Base-by-base conservation (phyloP, 2,329 filamentous ascomycete species). In the Nemania sp. region DNA sequence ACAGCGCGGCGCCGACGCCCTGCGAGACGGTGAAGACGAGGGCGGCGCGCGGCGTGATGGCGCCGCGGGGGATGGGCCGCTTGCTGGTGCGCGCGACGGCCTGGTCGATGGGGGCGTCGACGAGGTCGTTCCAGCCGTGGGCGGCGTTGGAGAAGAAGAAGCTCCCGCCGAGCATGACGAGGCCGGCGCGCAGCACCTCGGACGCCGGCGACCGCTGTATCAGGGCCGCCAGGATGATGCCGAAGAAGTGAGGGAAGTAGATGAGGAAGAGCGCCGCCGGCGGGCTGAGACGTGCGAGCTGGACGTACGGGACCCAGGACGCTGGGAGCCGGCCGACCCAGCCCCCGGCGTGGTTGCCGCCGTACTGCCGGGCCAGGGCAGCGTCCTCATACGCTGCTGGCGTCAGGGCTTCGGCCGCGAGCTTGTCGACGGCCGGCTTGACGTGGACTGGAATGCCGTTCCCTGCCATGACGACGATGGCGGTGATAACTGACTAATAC, bases 61-160 rank as follows among this genome's bases (percentile, higher is more conserved):
- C 74, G 4, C 75, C 74, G 29, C 74, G 68, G 1, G 72, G 67
- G 40, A 77, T 75, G 18, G 74, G 74, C 0, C 75, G 71, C 17
- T 64, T 68, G 42, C 65, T 66, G 9, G 72, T 74, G 37, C 74
- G 73, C 2, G 68, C 47, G 20, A 76, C 67, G 29, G 65, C 64
- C 21, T 57, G 58, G 65, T 77, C 74, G 39, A 76, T 65, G 12
- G 70, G 69, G 20, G 69, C 72, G 62, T 77, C 74, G 49, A 75
- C 51, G 7, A 74, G 62, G 66, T 76, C 75, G 65, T 77, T 74
- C 74, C 74, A 76, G 10, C 68, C 69, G 63, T 73, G 71, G 2
- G 68, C 68, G n/a, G 70, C 71, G 65, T 73, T 74, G 37, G 68
- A 71, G 63, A 68, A 70, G 66, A 75, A 74, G 62, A 76, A 68